Evolutionary conservation across 2,329 filamentous ascomycete species (phyloP).

Genomic region (Mycosphaerelloides madeirae): DNA sequence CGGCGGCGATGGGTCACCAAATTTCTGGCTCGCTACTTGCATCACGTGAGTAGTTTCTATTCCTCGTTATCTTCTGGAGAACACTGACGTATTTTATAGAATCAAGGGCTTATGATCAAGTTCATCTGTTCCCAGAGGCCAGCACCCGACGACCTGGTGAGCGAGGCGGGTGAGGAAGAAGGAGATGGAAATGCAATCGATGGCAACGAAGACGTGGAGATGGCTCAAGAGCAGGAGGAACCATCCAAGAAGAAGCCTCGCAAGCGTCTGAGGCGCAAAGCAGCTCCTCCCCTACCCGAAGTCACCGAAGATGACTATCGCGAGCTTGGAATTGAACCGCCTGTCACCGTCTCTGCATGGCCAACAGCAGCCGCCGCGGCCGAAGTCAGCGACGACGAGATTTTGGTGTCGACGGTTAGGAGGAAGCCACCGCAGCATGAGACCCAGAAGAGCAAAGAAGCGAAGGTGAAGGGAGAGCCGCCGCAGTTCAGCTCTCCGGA

Average conservation of each 20-base stretch:
- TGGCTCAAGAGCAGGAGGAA: no score
- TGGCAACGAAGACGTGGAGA: not conserved
- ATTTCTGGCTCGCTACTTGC: slow-evolving; percentile 11
- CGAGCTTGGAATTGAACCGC: not conserved
- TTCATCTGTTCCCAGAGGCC: not conserved
- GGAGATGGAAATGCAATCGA: not conserved
- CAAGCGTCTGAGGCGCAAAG: not conserved
- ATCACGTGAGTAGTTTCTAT: slow-evolving; percentile 7
- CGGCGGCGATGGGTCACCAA: slow-evolving; percentile 6
- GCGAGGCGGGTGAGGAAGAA: not conserved
- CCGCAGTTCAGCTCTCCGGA: not conserved
- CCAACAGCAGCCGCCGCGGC: not conserved
- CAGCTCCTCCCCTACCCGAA: not conserved
- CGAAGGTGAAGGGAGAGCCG: not conserved
- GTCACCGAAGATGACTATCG: slow-evolving; percentile 1
- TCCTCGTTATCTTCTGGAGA: not conserved
- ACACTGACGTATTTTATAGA: slow-evolving; percentile 10
- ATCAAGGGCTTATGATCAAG: slow-evolving; percentile 7
- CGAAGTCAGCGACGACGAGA: not conserved
- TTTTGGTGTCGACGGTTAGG: not conserved
- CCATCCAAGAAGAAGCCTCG: not conserved
- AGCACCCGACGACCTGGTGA: not conserved
- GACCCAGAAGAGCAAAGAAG: not conserved
- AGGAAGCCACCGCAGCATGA: not conserved
- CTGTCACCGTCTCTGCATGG: not conserved